Percentiles rank a stretch among this genome's conserved stretches.
phyloP scores from a whole-genome alignment of 2,329 filamentous ascomycete genomes.

The Aphanoascus verrucosus region DNA sequence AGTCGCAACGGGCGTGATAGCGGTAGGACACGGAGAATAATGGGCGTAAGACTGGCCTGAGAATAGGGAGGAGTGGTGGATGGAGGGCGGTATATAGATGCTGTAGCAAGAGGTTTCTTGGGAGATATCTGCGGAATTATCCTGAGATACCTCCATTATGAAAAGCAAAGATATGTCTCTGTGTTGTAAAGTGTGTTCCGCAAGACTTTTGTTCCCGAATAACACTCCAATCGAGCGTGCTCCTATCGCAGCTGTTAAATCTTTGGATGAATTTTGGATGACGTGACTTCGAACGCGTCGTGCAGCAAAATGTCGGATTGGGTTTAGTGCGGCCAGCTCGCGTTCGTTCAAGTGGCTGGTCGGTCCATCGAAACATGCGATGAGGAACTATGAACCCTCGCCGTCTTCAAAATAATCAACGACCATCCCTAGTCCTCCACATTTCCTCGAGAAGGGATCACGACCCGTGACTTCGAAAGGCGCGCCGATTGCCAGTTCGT shows the following conservation, averaged over 20 bases:
- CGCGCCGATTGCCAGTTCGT: not conserved
- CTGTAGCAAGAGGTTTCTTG: slow-evolving; percentile 29
- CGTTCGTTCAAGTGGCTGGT: slow-evolving; percentile 3
- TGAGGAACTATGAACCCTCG: not conserved
- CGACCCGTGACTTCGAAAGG: too few species aligned
- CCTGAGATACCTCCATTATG: slow-evolving; percentile 27
- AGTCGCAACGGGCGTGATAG: slow-evolving; percentile 42
- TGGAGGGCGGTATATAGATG: slow-evolving; percentile 57
- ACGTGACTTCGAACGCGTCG: slow-evolving; percentile 3
- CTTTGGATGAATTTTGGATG: not conserved
- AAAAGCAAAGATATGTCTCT: not conserved
- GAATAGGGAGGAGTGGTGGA: slow-evolving; percentile 48
- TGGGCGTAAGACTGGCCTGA: slow-evolving; percentile 59
- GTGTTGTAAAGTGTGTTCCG: not conserved
- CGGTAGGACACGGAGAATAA: slow-evolving; percentile 56
- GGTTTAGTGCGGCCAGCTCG: slow-evolving; percentile 15
- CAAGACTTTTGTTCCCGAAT: not conserved
- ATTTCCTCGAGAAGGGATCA: too few species aligned
- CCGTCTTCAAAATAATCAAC: slow-evolving; percentile 9
- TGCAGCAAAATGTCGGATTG: not conserved
- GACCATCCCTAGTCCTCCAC: too few species aligned
- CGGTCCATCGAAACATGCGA: slow-evolving; percentile 4
- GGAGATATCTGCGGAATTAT: slow-evolving; percentile 16
- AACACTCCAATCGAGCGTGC: not conserved
- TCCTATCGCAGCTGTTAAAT: not conserved